These are phyloP conservation scores for Chondrus crispus DNA, from an alignment of 23 red algal species.

Conservation along the genomic window DNA sequence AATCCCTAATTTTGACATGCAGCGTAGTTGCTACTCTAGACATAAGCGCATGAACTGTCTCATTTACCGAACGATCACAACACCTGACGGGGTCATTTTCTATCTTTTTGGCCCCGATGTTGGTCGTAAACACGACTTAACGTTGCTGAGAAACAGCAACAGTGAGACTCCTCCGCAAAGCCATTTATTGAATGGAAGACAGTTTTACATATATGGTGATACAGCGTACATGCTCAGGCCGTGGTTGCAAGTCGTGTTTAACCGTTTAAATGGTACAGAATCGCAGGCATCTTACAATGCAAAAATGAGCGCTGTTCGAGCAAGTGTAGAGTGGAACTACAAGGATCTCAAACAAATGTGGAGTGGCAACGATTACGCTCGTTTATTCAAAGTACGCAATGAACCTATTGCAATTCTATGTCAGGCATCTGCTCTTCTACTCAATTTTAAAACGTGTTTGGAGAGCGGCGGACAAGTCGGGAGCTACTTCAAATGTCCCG, in stretches of 20 bases:
- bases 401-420: not conserved
- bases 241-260: not conserved
- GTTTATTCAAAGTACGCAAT: not conserved
- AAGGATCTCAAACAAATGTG: constrained; percentile 22
- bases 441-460: not conserved
- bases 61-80: too few species aligned
- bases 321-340: not conserved
- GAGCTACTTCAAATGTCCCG: not conserved
- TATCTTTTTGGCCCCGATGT: too few species aligned
- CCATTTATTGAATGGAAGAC: not conserved
- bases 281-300: constrained; percentile 1
- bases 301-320: not conserved
- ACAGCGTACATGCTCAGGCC: constrained; percentile 28
- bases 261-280: not conserved
- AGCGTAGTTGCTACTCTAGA: too few species aligned
- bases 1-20: too few species aligned
- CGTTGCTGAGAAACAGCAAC: too few species aligned
- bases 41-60: too few species aligned
- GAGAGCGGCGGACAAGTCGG: not conserved
- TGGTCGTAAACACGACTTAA: too few species aligned
- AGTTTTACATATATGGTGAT: constrained; percentile 5
- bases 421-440: not conserved
- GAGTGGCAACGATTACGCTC: not conserved
- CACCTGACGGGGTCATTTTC: too few species aligned
- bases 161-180: not conserved